These are phyloP conservation scores for Streptanthus diversifolius DNA, from an alignment of 345 rosid genomes.

Conservation along the genomic window DNA sequence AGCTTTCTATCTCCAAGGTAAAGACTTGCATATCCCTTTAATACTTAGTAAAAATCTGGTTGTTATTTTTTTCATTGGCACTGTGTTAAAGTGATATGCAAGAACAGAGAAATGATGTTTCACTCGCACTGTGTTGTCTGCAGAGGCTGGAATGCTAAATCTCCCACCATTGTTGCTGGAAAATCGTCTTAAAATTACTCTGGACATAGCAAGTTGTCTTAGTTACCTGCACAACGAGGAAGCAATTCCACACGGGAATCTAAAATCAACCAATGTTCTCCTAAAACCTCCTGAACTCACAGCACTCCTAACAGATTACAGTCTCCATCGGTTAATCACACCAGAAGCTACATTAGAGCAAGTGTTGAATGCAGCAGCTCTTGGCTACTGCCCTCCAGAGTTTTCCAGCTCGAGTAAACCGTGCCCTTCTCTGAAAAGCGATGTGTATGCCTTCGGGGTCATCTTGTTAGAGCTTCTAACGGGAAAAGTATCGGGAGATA, in stretches of 20 bases:
- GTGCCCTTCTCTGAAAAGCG: conserved; percentile 82
- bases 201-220: conserved; percentile 66
- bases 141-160: conserved; percentile 50
- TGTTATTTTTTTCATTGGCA: background rate
- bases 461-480: conserved; percentile 72
- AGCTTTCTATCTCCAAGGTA: conserved; percentile 81
- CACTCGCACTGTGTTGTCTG: conserved; percentile 20
- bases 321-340: conserved; percentile 78
- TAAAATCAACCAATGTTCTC: conserved; percentile 79
- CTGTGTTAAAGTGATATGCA: too few relatives aligned
- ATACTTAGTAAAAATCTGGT: background rate
- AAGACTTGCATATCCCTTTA: background rate
- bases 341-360: conserved; percentile 83
- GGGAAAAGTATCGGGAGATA: conserved; percentile 65
- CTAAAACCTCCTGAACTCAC: conserved; percentile 50
- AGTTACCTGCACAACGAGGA: conserved; percentile 72
- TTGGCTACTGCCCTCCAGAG: conserved; percentile 89
- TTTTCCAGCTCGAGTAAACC: conserved; percentile 80
- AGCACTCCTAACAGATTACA: conserved; percentile 68
- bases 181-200: conserved; percentile 53
- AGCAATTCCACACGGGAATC: conserved; percentile 93
- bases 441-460: conserved; percentile 81
- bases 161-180: conserved; percentile 55
- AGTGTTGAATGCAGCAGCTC: conserved; percentile 80
- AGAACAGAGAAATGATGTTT: background rate